Evolutionary conservation across 1,139 yeast genomes (phyloP).

Genomic region (Diutina mesorugosa): DNA sequence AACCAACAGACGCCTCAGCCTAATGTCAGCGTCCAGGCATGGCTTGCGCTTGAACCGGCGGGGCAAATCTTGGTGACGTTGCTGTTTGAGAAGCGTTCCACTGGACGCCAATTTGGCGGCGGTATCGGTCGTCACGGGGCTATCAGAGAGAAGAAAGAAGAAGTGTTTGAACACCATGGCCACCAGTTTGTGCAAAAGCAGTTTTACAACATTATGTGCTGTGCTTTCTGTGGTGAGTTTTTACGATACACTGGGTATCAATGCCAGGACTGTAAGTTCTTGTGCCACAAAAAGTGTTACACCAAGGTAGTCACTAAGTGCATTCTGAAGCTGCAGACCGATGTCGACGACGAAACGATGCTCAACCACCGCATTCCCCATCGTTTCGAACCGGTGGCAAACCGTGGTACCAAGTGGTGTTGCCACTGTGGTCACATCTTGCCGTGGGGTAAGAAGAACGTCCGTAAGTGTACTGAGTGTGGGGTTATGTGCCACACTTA

Average conservation of each 20-base stretch:
- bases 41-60: slow-evolving; percentile 89
- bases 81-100: slow-evolving; percentile 61
- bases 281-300: slow-evolving; percentile 92
- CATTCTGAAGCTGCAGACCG: slow-evolving; percentile 75
- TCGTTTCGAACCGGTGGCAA: slow-evolving; percentile 79
- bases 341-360: slow-evolving; percentile 74
- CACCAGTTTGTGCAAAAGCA: slow-evolving; percentile 94
- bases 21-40: slow-evolving; percentile 17
- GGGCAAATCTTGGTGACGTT: slow-evolving; percentile 75
- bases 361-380: slow-evolving; percentile 95
- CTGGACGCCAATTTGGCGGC: slow-evolving; percentile 27
- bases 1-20: background rate
- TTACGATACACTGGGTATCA: slow-evolving; percentile 89
- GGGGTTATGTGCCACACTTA: slow-evolving; percentile 88
- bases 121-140: slow-evolving; percentile 98
- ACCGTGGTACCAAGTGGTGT: slow-evolving; percentile 97
- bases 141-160: slow-evolving; percentile 88
- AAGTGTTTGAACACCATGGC: slow-evolving; percentile 90
- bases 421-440: slow-evolving; percentile 95
- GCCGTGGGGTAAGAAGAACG: slow-evolving; percentile 91
- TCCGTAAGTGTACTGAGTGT: slow-evolving; percentile 92
- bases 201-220: slow-evolving; percentile 90
- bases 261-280: slow-evolving; percentile 89
- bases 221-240: slow-evolving; percentile 95
- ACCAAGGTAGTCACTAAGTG: slow-evolving; percentile 92